phyloP scores from a whole-genome alignment of 345 rosid species.

The Syzygium jambos region DNA sequence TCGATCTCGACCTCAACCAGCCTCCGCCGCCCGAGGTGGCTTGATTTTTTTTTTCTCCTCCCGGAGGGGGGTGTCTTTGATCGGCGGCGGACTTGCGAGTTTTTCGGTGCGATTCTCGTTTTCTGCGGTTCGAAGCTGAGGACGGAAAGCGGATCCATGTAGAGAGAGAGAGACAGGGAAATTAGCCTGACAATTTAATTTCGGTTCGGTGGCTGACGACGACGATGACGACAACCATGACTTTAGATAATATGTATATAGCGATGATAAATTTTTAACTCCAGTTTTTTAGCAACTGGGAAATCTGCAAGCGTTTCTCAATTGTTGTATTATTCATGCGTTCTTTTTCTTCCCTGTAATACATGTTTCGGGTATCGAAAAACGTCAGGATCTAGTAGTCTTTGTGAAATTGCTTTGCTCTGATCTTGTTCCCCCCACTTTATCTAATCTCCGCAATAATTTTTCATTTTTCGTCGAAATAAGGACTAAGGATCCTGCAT shows the following conservation, averaged over 20 bases:
- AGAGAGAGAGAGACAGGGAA: not conserved
- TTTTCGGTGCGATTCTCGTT: not conserved
- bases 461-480: not conserved
- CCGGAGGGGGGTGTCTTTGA: not conserved
- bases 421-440: not conserved
- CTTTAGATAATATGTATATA: not conserved
- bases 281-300: not conserved
- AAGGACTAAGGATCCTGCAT: not conserved
- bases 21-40: constrained; percentile 21
- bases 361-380: not conserved
- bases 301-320: not conserved
- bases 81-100: not conserved
- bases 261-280: not conserved
- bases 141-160: not conserved
- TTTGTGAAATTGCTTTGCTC: not conserved
- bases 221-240: not conserved
- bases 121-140: not conserved
- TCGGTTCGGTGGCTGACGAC: not conserved
- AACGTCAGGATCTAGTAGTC: not conserved
- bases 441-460: not conserved
- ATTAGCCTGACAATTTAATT: not conserved
- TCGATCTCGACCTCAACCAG: constrained; percentile 24
- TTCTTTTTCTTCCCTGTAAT: not conserved
- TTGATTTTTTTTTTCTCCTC: not conserved
- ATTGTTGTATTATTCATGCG: not conserved